phyloP scores from a whole-genome alignment of 345 rosid genomes.

The Excoecaria cochinchinensis region DNA sequence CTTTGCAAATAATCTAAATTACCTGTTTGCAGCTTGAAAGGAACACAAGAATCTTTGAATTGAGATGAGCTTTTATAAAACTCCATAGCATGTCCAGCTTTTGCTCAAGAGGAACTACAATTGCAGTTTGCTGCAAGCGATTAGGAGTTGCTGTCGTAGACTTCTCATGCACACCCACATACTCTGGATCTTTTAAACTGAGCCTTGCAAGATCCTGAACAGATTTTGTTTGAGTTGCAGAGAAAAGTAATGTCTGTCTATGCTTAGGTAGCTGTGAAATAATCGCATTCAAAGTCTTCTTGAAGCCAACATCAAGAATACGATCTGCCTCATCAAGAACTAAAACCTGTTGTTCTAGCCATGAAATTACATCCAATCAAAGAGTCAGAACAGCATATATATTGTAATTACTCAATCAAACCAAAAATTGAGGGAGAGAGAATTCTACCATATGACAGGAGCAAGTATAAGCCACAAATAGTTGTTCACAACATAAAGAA shows the following conservation, averaged over 20 bases:
- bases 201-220: conserved; percentile 97
- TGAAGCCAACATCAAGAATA: conserved; percentile 86
- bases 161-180: conserved; percentile 84
- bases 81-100: conserved; percentile 94
- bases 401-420: background rate
- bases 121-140: conserved; percentile 75
- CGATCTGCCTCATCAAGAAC: conserved; percentile 99
- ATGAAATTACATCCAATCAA: conserved; percentile 41
- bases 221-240: conserved; percentile 93
- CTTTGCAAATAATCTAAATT: conserved; percentile 12
- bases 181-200: conserved; percentile 93
- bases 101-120: conserved; percentile 81
- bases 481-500: background rate
- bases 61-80: conserved; percentile 78
- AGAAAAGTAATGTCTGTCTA: conserved; percentile 88
- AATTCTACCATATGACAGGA: background rate
- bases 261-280: conserved; percentile 77
- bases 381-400: background rate
- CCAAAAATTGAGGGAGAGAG: background rate
- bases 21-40: conserved; percentile 97
- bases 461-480: no score
- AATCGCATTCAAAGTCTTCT: conserved; percentile 79
- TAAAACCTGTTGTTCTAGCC: conserved; percentile 65
- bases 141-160: conserved; percentile 77
- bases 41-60: conserved; percentile 79